A percentile compares a stretch with the other conserved stretches of the same genome.
Conservation (phyloP, 768 basidiomycete genomes). For the Thelephora ganbajun region DNA sequence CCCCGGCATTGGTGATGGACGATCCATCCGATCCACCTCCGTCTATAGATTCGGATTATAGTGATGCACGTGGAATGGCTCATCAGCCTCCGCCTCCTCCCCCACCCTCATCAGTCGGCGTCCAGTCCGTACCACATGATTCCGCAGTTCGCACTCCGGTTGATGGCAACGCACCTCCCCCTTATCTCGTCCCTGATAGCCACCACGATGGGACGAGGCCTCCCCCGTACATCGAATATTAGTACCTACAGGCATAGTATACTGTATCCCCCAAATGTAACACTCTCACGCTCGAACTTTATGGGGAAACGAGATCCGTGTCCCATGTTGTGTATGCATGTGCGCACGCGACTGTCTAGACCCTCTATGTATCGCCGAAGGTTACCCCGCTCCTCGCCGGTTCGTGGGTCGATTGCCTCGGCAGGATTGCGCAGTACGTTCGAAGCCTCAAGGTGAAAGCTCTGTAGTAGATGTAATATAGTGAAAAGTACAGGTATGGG, state of each 20-base stretch:
- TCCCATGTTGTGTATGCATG: too few species aligned
- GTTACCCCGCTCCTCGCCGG: too few species aligned
- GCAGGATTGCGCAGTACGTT: background rate
- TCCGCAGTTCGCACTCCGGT: slow-evolving; percentile 1
- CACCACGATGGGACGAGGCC: slow-evolving; percentile 1
- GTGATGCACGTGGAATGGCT: slow-evolving; percentile 19
- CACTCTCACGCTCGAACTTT: too few species aligned
- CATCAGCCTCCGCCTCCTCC: slow-evolving; percentile 12
- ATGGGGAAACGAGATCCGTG: too few species aligned
- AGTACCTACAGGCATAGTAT: too few species aligned
- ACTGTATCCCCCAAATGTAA: too few species aligned
- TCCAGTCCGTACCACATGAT: slow-evolving; percentile 6
- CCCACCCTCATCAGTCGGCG: slow-evolving; percentile 8
- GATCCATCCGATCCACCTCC: slow-evolving; percentile 84
- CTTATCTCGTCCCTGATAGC: slow-evolving; percentile 48
- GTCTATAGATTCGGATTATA: slow-evolving; percentile 73
- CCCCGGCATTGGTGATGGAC: slow-evolving; percentile 72
- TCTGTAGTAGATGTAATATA: background rate
- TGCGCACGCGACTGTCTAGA: too few species aligned
- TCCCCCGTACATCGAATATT: background rate
- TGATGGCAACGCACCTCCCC: slow-evolving; percentile 60
- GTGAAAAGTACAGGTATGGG: background rate
- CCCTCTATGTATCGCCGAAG: too few species aligned
- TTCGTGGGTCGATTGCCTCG: too few species aligned
- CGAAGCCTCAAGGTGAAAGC: background rate